Conservation (phyloP, 1,284 basidiomycete genomes). For the Apiotrichum sp. region DNA sequence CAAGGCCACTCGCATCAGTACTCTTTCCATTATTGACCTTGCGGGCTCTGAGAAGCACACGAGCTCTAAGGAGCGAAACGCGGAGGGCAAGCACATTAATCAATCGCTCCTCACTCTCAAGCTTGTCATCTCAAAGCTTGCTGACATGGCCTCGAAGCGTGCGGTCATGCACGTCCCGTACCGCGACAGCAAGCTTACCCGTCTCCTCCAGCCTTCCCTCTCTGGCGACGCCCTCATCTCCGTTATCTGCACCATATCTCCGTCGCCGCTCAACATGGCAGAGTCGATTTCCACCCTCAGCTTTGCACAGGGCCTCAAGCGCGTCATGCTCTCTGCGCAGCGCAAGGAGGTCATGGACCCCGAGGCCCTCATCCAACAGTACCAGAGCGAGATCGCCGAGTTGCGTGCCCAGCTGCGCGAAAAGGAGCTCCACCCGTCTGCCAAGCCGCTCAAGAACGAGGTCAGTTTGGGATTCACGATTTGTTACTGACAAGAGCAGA, state of each 20-base stretch:
- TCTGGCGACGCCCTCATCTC: constrained; percentile 92
- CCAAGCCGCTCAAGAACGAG: constrained; percentile 44
- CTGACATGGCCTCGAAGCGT: constrained; percentile 73
- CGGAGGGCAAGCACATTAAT: constrained; percentile 82
- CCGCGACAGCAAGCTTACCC: constrained; percentile 87
- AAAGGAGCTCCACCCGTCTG: constrained; percentile 51
- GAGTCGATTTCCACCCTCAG: constrained; percentile 78
- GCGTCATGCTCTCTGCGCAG: constrained; percentile 68
- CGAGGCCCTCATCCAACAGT: constrained; percentile 77
- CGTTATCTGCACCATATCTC: constrained; percentile 92
- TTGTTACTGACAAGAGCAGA: constrained; percentile 36
- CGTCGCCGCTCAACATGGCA: constrained; percentile 60
- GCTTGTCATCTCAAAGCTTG: constrained; percentile 78
- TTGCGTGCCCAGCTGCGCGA: constrained; percentile 50
- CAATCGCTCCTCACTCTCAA: constrained; percentile 70
- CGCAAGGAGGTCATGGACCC: constrained; percentile 91
- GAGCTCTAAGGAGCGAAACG: constrained; percentile 81
- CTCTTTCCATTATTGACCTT: constrained; percentile 64
- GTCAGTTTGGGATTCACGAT: no score
- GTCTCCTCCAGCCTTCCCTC: constrained; percentile 89
- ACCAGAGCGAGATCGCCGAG: constrained; percentile 83
- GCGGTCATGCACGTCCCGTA: constrained; percentile 88
- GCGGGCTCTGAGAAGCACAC: constrained; percentile 95
- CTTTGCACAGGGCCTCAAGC: constrained; percentile 60
- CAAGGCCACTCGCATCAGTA: constrained; percentile 56